Conservation (phyloP, 2,329 filamentous ascomycete species). For the Microdochium nivale region DNA sequence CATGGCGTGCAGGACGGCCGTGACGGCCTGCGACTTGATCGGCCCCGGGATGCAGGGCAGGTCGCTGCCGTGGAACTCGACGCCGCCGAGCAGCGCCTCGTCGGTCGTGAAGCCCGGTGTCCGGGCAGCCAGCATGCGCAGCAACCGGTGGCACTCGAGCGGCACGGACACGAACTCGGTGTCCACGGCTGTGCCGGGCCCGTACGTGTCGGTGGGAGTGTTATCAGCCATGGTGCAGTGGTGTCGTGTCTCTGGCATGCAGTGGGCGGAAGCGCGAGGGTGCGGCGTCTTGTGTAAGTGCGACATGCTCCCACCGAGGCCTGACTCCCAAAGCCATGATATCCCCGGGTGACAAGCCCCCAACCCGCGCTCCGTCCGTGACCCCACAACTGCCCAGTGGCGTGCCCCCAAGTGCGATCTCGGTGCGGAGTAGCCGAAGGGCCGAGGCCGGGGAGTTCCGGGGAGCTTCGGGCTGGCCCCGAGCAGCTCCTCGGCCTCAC, state of each 20-base stretch:
- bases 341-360: too few species aligned
- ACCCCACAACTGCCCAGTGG: too few species aligned
- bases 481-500: too few species aligned
- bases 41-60: constrained; percentile 24
- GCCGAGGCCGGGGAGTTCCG: too few species aligned
- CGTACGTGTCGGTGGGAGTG: constrained; percentile 14
- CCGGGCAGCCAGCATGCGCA: constrained; percentile 17
- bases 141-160: constrained; percentile 20
- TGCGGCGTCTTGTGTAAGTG: too few species aligned
- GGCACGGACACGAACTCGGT: constrained; percentile 15
- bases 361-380: too few species aligned
- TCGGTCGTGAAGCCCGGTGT: constrained; percentile 24
- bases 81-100: constrained; percentile 15
- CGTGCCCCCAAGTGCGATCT: too few species aligned
- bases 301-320: too few species aligned
- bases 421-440: too few species aligned
- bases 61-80: constrained; percentile 19
- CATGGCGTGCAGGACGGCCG: constrained; percentile 25
- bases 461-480: too few species aligned
- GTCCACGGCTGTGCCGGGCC: constrained; percentile 21
- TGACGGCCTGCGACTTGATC: constrained; percentile 22
- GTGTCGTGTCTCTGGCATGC: neutral
- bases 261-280: too few species aligned
- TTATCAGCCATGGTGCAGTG: neutral
- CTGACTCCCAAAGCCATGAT: too few species aligned